Base-by-base conservation (phyloP, 148 eudicot species). In the Salicornia ramosissima region DNA sequence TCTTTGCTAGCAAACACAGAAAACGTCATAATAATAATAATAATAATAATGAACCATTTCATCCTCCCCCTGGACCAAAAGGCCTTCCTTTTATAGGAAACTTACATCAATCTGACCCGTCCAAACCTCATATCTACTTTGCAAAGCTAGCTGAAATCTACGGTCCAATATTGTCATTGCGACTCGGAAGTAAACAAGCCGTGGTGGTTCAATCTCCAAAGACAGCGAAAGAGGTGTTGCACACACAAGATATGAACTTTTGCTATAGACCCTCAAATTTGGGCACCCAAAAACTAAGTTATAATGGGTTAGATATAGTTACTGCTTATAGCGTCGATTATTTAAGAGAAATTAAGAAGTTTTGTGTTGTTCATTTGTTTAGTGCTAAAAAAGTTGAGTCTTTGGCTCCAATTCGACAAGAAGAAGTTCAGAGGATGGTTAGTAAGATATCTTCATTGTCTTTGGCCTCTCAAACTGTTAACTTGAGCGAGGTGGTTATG, bases 231-330 rank as follows among this genome's bases (percentile, higher is more conserved):
- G 67, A 71, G 49, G 80, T 71, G 43, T 31, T 77, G 25, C 59
- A 77, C 45, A 77, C 80, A 46, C 80, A 71, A 1, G 80, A 77
- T 30, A 62, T 55, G 3, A 65, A 51, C 75, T 71, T 77, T 16
- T 77, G 76, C 61, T 60, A 62, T 8, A 51, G 80, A 53, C 80
- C 80, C 59, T 10, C 34, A 9, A 34, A 59, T 19, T 54, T 59
- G 4, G 63, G 72, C 6, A 47, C 42, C 7, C 72, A 61, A 30
- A 77, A 19, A 26, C 56, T 77, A 18, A 71, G 66, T 34, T 63
- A 63, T 63, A 40, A 63, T 42, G 46, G 46, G 47, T 63, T 42
- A 40, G 66, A 63, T 30, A 12, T 63, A 36, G 26, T 30, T 19
- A 39, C 40, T 34, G 47, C 47, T 25, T 30, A 63, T 21, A 36